These are phyloP conservation scores for Globisporangium parvum DNA, from an alignment of 352 stramenopile species.

Conservation along the genomic window DNA sequence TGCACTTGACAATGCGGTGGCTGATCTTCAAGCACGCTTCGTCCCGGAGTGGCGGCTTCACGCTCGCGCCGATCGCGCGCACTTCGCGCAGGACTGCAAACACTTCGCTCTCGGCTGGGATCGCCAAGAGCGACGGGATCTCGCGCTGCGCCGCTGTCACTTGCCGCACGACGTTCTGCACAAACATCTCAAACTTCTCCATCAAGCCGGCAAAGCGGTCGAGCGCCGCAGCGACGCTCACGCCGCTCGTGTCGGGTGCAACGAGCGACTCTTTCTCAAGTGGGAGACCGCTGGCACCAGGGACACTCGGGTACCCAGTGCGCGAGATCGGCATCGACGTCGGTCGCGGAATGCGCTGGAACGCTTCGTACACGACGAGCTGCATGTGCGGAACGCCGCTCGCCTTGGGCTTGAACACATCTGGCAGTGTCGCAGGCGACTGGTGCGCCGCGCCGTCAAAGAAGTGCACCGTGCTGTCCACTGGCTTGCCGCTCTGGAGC, in stretches of 20 bases:
- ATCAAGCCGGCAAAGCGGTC: conserved; percentile 81
- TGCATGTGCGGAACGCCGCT: conserved; percentile 90
- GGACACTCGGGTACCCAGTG: conserved; percentile 26
- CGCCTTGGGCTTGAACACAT: conserved; percentile 92
- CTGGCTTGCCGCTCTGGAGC: conserved; percentile 58
- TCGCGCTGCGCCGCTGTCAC: conserved; percentile 64
- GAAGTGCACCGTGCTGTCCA: conserved; percentile 49
- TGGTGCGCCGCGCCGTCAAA: conserved; percentile 71
- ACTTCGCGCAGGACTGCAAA: conserved; percentile 80
- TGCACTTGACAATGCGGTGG: conserved; percentile 96
- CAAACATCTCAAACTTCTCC: conserved; percentile 86
- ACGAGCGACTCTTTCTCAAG: conserved; percentile 32
- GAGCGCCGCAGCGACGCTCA: conserved; percentile 63
- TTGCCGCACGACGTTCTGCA: conserved; percentile 82
- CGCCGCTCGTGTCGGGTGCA: conserved; percentile 28
- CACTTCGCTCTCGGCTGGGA: conserved; percentile 76
- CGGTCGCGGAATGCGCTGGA: conserved; percentile 92
- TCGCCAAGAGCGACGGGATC: conserved; percentile 59
- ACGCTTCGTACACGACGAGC: conserved; percentile 97
- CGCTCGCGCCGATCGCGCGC: conserved; percentile 56
- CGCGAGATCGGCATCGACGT: conserved; percentile 83
- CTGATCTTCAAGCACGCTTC: conserved; percentile 95
- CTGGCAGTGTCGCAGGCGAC: conserved; percentile 80
- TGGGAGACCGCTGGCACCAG: conserved; percentile 18
- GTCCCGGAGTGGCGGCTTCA: conserved; percentile 75